Evolutionary conservation across 2,329 filamentous ascomycete genomes (phyloP).

Genomic region (Penicillium frequentans): DNA sequence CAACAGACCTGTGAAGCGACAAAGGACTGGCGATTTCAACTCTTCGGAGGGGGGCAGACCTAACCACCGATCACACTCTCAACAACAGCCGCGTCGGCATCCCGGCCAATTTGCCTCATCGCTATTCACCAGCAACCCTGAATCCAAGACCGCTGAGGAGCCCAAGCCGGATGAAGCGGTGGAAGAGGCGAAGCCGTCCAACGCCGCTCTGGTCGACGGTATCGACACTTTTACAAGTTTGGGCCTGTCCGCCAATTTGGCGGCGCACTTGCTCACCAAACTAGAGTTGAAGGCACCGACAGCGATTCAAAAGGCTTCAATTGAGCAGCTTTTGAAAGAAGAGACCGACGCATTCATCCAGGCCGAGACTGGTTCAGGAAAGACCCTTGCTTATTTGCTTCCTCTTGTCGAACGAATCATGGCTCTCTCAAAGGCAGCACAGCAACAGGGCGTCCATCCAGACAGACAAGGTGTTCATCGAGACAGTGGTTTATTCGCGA

Average conservation of each 20-base stretch:
- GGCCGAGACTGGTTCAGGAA: conserved; percentile 95
- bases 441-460: conserved; percentile 60
- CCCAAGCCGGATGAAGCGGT: conserved; percentile 38
- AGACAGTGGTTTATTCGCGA: conserved; percentile 86
- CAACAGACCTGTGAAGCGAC: conserved; percentile 41
- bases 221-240: conserved; percentile 83
- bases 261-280: conserved; percentile 79
- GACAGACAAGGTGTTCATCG: conserved; percentile 71
- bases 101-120: conserved; percentile 76
- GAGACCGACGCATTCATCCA: conserved; percentile 94
- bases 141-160: conserved; percentile 59
- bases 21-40: conserved; percentile 38
- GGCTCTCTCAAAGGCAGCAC: conserved; percentile 61
- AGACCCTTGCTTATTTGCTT: conserved; percentile 92
- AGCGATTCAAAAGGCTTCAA: conserved; percentile 87
- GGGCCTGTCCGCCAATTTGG: conserved; percentile 76
- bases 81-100: conserved; percentile 40
- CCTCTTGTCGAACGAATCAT: conserved; percentile 89
- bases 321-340: conserved; percentile 74
- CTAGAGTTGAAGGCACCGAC: conserved; percentile 88
- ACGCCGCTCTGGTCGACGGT: conserved; percentile 83
- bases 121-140: conserved; percentile 87
- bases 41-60: conserved; percentile 10
- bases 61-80: conserved; percentile 15
- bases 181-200: conserved; percentile 68